Percentiles rank a stretch among this genome's conserved stretches.
Evolutionary conservation across 2,329 filamentous ascomycete species (phyloP).

Genomic region (Pseudocercospora crystallina): DNA sequence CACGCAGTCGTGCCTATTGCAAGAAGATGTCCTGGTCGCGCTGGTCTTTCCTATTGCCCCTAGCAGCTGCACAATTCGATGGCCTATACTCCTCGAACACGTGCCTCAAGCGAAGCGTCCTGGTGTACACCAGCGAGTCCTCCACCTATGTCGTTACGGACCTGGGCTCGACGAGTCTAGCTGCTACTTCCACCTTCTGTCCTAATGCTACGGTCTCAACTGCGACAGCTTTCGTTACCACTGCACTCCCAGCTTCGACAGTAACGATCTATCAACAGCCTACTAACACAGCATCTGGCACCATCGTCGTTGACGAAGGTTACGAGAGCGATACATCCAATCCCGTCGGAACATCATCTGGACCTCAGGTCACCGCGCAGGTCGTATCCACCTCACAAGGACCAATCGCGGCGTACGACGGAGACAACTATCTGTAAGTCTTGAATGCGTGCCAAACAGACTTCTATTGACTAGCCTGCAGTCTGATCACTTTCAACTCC

Average conservation of each 20-base stretch:
- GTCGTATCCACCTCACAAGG: neutral
- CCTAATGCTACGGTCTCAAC: conserved; percentile 2
- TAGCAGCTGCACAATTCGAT: too few relatives aligned
- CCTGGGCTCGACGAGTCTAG: neutral
- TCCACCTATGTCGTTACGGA: conserved; percentile 5
- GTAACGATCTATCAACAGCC: conserved; percentile 2
- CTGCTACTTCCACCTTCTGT: conserved; percentile 1
- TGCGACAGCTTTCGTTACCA: neutral
- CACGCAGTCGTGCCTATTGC: too few relatives aligned
- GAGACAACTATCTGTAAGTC: conserved; percentile 11
- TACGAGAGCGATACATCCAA: neutral
- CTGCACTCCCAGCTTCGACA: neutral
- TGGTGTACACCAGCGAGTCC: conserved; percentile 2
- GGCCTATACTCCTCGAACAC: neutral
- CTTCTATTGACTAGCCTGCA: too few relatives aligned
- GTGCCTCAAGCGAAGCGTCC: conserved; percentile 1
- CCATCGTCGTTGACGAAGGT: conserved; percentile 4
- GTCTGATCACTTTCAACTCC: conserved; percentile 8
- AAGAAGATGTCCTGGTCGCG: too few relatives aligned
- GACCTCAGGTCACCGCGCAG: conserved; percentile 2
- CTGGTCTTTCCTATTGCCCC: too few relatives aligned
- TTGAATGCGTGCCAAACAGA: too few relatives aligned
- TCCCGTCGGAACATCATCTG: neutral
- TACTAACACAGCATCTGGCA: neutral
- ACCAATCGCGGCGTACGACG: conserved; percentile 4